Percentiles rank a stretch among this genome's conserved stretches.
Evolutionary conservation across 2,329 filamentous ascomycete genomes (phyloP).

Genomic region (Trichothecium roseum): DNA sequence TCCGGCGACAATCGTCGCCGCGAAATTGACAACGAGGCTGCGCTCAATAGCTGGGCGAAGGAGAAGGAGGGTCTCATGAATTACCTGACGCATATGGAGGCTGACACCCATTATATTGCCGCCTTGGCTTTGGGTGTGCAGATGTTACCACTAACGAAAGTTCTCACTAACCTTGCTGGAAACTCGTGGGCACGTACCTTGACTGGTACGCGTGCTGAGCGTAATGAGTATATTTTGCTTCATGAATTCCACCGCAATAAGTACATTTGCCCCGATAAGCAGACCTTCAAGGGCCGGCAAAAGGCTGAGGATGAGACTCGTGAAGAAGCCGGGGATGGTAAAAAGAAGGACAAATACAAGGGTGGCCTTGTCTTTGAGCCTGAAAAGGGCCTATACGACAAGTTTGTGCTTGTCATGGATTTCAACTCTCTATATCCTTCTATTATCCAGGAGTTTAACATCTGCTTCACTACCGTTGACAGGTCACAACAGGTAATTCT

Average conservation of each 20-base stretch:
- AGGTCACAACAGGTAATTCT: conserved; percentile 57
- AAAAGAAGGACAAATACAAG: conserved; percentile 99
- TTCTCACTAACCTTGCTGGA: conserved; percentile 89
- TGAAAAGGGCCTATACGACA: conserved; percentile 94
- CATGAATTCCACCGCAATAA: conserved; percentile 96
- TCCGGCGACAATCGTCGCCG: conserved; percentile 59
- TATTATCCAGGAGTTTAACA: conserved; percentile 99
- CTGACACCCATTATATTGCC: conserved; percentile 92
- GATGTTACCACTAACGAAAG: conserved; percentile 86
- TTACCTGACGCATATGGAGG: conserved; percentile 86
- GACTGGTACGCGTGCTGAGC: conserved; percentile 89
- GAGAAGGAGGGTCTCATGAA: conserved; percentile 79
- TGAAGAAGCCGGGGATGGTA: conserved; percentile 61
- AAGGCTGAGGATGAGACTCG: conserved; percentile 60
- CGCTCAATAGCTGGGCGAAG: conserved; percentile 72
- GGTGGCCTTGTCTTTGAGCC: conserved; percentile 97
- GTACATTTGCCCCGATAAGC: conserved; percentile 96
- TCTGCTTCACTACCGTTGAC: conserved; percentile 97
- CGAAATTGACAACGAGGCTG: conserved; percentile 81
- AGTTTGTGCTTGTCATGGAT: conserved; percentile 98
- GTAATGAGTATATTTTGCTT: conserved; percentile 97
- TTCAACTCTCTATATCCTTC: conserved; percentile 98
- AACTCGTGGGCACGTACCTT: conserved; percentile 97
- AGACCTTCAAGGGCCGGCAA: conserved; percentile 64
- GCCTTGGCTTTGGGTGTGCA: conserved; percentile 83